Evolutionary conservation across 202 grass and related monocot species (phyloP), one percentile per base, ranked within the genome.

Genomic region (Setaria italica): DNA sequence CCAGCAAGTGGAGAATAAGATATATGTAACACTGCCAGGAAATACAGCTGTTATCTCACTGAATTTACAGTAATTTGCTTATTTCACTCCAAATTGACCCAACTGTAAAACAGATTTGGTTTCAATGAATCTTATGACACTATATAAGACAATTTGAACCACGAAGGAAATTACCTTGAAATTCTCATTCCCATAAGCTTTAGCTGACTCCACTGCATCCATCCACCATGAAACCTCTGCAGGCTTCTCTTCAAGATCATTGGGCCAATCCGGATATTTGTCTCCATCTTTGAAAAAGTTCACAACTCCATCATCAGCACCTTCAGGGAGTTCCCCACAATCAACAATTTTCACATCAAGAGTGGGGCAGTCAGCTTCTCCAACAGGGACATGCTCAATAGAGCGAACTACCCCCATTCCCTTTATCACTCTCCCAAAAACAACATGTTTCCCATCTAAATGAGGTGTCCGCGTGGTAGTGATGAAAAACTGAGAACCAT

Each of bases 401-500:
- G 96, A 92, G n/a, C 96, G 91, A 82, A 99, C 90, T 3, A 99
- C 93, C 3, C 96, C 93, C 92, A 99, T 99, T 70, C 97, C 97
- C 65, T 99, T 99, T 34, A 91, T 80, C 74, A 99, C 97, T 88
- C 91, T 96, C 39, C 90, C 97, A 87, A 99, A 99, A 81, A 99
- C 92, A 82, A 99, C 97, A 78, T 99, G 97, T 48, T 96, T 99
- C 85, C 93, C 90, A 78, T 99, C 97, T 70, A 99, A 89, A 86
- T 99, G 97, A 84, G 97, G 90, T 9, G 97, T 99, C 55, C 97
- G 76, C 41, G 97, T 99, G 32, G 97, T 99, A 66, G 90, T 96
- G 49, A 99, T 99, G 60, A 99, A 99, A 87, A 99, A 99, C 73
- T 99, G 97, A 81, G 97, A 99, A 64, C 94, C 93, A 72, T 96